These are phyloP conservation scores for Stachybotrys chlorohalonatus DNA, from an alignment of 2,329 filamentous ascomycete species.

Conservation along the genomic window DNA sequence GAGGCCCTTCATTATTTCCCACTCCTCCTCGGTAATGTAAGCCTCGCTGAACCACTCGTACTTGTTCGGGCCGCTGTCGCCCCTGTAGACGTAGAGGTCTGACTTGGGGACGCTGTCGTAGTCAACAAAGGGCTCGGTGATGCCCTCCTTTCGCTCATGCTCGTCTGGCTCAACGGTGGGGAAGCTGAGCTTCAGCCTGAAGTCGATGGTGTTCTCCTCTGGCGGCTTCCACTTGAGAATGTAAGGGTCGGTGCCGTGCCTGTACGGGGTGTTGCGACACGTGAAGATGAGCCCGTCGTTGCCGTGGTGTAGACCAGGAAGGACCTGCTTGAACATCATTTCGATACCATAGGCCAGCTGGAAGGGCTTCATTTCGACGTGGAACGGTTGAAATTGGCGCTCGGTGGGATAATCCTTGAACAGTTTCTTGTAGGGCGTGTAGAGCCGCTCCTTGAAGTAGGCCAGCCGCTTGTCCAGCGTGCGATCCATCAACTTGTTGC, in stretches of 20 bases:
- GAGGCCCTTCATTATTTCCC: slow-evolving; percentile 70
- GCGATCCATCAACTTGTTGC: slow-evolving; percentile 64
- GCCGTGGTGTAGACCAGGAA: slow-evolving; percentile 78
- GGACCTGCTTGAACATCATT: slow-evolving; percentile 83
- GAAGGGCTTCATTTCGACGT: slow-evolving; percentile 80
- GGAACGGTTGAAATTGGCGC: slow-evolving; percentile 63
- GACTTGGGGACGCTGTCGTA: slow-evolving; percentile 73
- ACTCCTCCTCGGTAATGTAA: slow-evolving; percentile 65
- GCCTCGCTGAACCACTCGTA: slow-evolving; percentile 63
- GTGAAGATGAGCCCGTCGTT: slow-evolving; percentile 98
- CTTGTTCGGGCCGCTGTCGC: slow-evolving; percentile 37
- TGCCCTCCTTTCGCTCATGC: slow-evolving; percentile 57
- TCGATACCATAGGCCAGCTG: slow-evolving; percentile 82
- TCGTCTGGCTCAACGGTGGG: slow-evolving; percentile 60
- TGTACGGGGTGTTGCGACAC: slow-evolving; percentile 80
- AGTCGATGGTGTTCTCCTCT: slow-evolving; percentile 91
- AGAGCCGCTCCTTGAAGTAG: slow-evolving; percentile 72
- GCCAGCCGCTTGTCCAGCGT: slow-evolving; percentile 83
- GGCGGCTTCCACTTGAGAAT: slow-evolving; percentile 98
- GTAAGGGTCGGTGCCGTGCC: slow-evolving; percentile 81
- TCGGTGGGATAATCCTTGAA: slow-evolving; percentile 61
- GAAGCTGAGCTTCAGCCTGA: slow-evolving; percentile 71
- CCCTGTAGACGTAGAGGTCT: slow-evolving; percentile 62
- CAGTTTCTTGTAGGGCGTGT: slow-evolving; percentile 58
- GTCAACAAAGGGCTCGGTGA: slow-evolving; percentile 57